These are phyloP conservation scores for Protomyces lactucae-debilis DNA, from an alignment of 1,139 yeast genomes.

Conservation along the genomic window DNA sequence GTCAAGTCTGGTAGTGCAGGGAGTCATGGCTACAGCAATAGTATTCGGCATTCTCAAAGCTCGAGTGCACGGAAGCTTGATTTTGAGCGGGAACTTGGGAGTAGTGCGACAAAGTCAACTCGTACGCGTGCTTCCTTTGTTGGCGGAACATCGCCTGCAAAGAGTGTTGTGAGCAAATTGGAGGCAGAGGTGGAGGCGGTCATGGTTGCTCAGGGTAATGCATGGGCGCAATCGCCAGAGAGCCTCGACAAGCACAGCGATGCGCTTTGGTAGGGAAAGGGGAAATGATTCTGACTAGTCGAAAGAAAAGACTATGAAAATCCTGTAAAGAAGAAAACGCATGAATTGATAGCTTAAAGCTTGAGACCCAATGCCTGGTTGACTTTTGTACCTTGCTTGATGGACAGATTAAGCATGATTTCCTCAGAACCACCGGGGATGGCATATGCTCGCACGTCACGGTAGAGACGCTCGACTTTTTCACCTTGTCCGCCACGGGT, in stretches of 20 bases:
- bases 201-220: too few species aligned
- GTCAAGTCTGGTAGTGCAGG: neutral
- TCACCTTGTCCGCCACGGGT: constrained; percentile 47
- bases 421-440: constrained; percentile 49
- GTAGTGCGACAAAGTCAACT: neutral
- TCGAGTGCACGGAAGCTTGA: neutral
- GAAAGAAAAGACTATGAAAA: neutral
- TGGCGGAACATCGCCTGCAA: too few species aligned
- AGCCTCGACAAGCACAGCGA: neutral
- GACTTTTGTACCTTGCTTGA: constrained; percentile 31
- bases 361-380: constrained; percentile 26
- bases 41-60: neutral
- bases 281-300: too few species aligned
- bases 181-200: too few species aligned
- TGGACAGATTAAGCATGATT: constrained; percentile 45
- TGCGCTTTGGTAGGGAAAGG: too few species aligned
- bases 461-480: constrained; percentile 44
- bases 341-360: neutral
- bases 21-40: neutral
- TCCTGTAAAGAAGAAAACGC: neutral
- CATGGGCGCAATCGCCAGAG: neutral
- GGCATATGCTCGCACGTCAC: constrained; percentile 43
- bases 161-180: too few species aligned
- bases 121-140: neutral
- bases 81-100: neutral